Percentiles rank a stretch among this genome's conserved stretches.
Conservation (phyloP, 331 rosid genomes). For the Quercus phellos region DNA sequence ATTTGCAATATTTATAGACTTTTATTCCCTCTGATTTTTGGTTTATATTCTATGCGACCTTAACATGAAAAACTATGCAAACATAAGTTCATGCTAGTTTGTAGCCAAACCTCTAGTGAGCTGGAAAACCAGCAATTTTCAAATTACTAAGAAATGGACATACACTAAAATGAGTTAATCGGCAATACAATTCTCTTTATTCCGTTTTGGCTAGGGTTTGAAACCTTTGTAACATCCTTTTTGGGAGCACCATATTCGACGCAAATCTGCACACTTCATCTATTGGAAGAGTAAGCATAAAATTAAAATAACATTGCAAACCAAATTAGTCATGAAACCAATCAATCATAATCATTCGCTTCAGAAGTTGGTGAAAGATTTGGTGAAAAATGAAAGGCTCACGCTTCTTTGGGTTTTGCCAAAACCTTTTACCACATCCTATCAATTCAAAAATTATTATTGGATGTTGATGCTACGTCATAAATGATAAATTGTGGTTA, state of each 20-base stretch:
- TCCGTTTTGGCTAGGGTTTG: neutral
- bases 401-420: neutral
- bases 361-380: neutral
- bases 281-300: neutral
- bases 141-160: neutral
- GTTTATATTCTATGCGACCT: neutral
- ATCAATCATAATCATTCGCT: neutral
- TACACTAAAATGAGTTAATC: neutral
- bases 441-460: neutral
- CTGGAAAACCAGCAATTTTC: neutral
- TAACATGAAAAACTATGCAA: neutral
- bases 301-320: neutral
- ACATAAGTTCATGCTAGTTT: neutral
- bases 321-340: neutral
- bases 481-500: neutral
- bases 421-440: neutral
- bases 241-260: neutral
- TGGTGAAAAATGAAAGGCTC: neutral
- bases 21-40: neutral
- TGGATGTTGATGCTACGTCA: neutral
- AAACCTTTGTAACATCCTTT: neutral
- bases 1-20: neutral
- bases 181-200: neutral
- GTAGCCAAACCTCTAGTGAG: neutral
- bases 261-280: neutral